phyloP scores from a whole-genome alignment of 306 rosid species.

The Urtica urens region DNA sequence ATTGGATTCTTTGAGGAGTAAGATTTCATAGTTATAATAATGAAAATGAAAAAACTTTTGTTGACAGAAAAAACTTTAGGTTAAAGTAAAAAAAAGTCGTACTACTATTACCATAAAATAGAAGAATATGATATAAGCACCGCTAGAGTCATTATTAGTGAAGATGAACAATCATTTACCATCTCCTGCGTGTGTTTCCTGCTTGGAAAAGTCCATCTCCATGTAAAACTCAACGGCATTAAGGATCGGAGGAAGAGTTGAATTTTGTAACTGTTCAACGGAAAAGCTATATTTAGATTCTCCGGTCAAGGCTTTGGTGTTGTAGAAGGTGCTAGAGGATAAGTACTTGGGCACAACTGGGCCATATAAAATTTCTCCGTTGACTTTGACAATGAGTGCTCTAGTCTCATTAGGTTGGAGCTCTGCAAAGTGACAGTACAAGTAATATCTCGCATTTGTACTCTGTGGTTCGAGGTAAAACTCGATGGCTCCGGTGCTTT shows the following conservation, averaged over 20 bases:
- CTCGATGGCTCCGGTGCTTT: background rate
- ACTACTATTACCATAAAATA: too few relatives aligned
- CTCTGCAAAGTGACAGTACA: constrained; percentile 18
- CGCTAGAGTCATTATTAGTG: too few relatives aligned
- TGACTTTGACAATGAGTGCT: background rate
- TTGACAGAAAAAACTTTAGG: too few relatives aligned
- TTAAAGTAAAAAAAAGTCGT: too few relatives aligned
- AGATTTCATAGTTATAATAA: too few relatives aligned
- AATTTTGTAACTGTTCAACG: constrained; percentile 7
- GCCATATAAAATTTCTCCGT: background rate
- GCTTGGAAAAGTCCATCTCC: too few relatives aligned
- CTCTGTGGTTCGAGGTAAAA: background rate
- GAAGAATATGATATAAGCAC: too few relatives aligned
- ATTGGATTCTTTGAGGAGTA: too few relatives aligned
- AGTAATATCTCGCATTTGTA: background rate
- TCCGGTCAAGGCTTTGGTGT: background rate
- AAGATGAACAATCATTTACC: constrained; percentile 5
- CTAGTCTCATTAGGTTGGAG: constrained; percentile 5
- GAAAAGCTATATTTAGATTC: background rate
- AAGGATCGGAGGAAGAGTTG: constrained; percentile 30
- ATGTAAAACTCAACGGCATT: constrained; percentile 34
- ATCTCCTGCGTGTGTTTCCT: constrained; percentile 7
- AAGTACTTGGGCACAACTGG: constrained; percentile 7
- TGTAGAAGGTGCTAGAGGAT: background rate
- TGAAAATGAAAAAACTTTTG: too few relatives aligned